Percentiles rank a stretch among this genome's conserved stretches.
Evolutionary conservation across 495 filamentous ascomycete genomes (phyloP).

Genomic region (Aspergillus steynii): DNA sequence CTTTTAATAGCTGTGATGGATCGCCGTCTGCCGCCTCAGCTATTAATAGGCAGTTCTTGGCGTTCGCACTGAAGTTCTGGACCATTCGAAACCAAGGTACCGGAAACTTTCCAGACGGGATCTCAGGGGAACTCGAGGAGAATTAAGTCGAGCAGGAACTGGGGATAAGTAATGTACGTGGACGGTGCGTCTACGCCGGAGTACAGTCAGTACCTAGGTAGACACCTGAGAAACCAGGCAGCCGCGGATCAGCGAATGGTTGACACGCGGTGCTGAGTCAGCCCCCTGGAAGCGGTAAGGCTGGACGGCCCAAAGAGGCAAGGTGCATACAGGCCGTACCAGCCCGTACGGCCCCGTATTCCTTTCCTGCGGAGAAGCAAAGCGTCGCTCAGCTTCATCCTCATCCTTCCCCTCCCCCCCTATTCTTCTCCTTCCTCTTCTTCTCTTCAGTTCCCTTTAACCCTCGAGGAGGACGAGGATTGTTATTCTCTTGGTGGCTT

Average conservation of each 20-base stretch:
- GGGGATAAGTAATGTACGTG: no score
- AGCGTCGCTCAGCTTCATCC: background rate
- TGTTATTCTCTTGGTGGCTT: background rate
- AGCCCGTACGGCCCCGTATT: background rate
- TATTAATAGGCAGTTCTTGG: background rate
- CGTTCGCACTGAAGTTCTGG: background rate
- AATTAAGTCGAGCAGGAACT: background rate
- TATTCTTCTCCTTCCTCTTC: conserved; percentile 1
- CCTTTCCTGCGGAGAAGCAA: background rate
- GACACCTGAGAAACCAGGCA: background rate
- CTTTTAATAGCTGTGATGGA: background rate
- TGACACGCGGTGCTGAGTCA: background rate
- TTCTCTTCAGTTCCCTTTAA: background rate
- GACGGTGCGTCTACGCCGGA: no score
- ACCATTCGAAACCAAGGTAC: background rate
- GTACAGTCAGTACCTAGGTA: no score
- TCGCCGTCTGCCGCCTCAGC: background rate
- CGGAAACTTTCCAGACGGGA: background rate
- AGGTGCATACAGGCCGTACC: conserved; percentile 1
- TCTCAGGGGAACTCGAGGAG: background rate
- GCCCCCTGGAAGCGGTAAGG: no score
- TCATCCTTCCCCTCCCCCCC: background rate
- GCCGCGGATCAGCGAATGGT: no score
- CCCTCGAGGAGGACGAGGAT: background rate
- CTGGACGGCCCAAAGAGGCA: no score